Conservation (phyloP, 2,329 filamentous ascomycete genomes). For the Aspergillus clavatus region DNA sequence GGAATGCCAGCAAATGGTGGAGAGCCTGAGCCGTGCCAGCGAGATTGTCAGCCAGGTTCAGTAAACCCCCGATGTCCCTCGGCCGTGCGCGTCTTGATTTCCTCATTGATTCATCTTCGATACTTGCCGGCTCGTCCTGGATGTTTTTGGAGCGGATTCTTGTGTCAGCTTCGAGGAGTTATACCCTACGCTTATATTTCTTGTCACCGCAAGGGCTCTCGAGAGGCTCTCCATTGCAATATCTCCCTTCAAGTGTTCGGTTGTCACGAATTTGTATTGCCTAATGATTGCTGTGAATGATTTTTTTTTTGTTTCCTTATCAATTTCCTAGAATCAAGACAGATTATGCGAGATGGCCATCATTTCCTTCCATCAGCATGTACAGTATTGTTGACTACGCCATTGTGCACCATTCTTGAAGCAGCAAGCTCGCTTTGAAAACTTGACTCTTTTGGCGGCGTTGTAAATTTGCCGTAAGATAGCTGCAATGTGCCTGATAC, state of each 20-base stretch:
- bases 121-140: conserved; percentile 9
- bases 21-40: conserved; percentile 79
- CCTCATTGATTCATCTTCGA: conserved; percentile 15
- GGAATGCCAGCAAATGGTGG: conserved; percentile 99
- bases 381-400: background rate
- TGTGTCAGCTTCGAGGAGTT: conserved; percentile 6
- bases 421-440: background rate
- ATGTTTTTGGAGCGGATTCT: conserved; percentile 12
- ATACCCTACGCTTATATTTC: conserved; percentile 14
- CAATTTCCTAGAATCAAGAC: conserved; percentile 11
- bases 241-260: conserved; percentile 13
- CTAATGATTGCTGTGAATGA: conserved; percentile 19
- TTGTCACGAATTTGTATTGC: conserved; percentile 22
- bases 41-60: conserved; percentile 87
- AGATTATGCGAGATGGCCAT: background rate
- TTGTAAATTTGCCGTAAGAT: background rate
- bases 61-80: conserved; percentile 28
- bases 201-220: conserved; percentile 9
- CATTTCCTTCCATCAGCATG: background rate
- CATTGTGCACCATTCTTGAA: background rate
- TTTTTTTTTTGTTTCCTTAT: conserved; percentile 8
- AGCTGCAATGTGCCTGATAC: background rate
- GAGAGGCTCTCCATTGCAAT: conserved; percentile 4
- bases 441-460: background rate
- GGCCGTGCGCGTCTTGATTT: background rate